Evolutionary conservation across 495 filamentous ascomycete species (phyloP).

Genomic region (Trichodelitschia bisporula): DNA sequence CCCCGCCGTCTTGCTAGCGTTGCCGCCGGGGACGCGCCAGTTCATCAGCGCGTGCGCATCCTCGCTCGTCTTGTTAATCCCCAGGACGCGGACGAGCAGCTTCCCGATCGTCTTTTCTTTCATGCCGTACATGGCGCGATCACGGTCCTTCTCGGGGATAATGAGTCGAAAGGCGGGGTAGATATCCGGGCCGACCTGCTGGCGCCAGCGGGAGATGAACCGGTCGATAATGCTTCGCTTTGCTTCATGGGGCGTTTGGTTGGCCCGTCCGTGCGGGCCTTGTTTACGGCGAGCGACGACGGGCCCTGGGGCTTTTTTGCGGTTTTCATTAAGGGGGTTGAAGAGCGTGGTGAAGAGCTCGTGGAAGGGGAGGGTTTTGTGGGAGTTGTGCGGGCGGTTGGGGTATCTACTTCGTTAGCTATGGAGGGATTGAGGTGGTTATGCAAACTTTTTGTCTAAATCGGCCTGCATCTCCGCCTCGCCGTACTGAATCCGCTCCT

Average conservation of each 20-base stretch:
- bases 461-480: slow-evolving; percentile 22
- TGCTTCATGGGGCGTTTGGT: slow-evolving; percentile 53
- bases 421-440: not conserved
- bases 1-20: slow-evolving; percentile 39
- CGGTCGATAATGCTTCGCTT: slow-evolving; percentile 67
- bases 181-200: slow-evolving; percentile 72
- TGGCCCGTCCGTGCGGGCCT: slow-evolving; percentile 30
- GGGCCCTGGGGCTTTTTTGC: slow-evolving; percentile 36
- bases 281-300: slow-evolving; percentile 22
- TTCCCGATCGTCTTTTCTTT: slow-evolving; percentile 85
- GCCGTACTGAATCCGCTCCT: slow-evolving; percentile 19
- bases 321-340: slow-evolving; percentile 64
- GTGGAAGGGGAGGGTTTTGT: slow-evolving; percentile 59
- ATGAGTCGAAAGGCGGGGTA: slow-evolving; percentile 86
- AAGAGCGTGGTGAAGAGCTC: slow-evolving; percentile 57
- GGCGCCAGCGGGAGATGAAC: slow-evolving; percentile 75
- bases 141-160: slow-evolving; percentile 79
- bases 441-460: slow-evolving; percentile 34
- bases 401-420: slow-evolving; percentile 35
- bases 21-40: slow-evolving; percentile 53
- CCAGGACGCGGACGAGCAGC: slow-evolving; percentile 70
- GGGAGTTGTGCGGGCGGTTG: slow-evolving; percentile 58
- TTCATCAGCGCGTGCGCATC: slow-evolving; percentile 70
- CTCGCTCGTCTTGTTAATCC: slow-evolving; percentile 75
- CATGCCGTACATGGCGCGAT: slow-evolving; percentile 79